Evolutionary conservation across 1,284 basidiomycete species (phyloP), one percentile per base, ranked within the genome.

Genomic region (Ustilago nuda): DNA sequence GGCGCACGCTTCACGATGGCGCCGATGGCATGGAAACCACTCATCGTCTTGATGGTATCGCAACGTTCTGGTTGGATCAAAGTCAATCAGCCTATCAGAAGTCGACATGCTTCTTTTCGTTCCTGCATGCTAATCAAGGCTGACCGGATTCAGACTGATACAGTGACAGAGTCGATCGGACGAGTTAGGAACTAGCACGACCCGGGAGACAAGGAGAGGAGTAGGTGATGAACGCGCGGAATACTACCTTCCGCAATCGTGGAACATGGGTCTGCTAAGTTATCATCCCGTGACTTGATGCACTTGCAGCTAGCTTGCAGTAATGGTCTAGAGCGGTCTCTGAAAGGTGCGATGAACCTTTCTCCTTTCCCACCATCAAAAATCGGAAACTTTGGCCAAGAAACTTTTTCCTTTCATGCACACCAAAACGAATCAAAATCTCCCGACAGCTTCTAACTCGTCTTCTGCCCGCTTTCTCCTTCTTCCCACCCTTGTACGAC

Each of bases 371-470:
- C 46, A 7, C 30, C 15, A 41, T 8, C 27, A 54, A 53, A 33
- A 61, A 56, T 46, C 36, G 61, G 50, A 32, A 43, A 15, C 48
- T 43, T 56, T 19, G 35, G 54, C 62, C 62, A 57, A 46, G 55
- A 57, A 57, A 53, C 36, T 27, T 37, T 43, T 45, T 56, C n/a
- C 17, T 30, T 46, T 41, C 61, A 61, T 52, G 59, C 59, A 54
- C n/a, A 23, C 9, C 30, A 50, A 30, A 50, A 13, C 27, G 13
- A 50, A 13, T 17, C 43, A 50, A 56, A 41, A 46, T 9, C n/a
- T 15, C 54, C 30, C 27, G 55, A n/a, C 32, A 8, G 9, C 37
- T 52, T 11, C 36, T 12, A 19, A 19, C n/a, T 56, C 36, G 23
- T 30, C 27, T 30, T 17, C 4, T 43, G 19, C 41, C 55, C 35